Evolutionary conservation across 2,329 filamentous ascomycete species (phyloP).

Genomic region (Xylaria sp.): DNA sequence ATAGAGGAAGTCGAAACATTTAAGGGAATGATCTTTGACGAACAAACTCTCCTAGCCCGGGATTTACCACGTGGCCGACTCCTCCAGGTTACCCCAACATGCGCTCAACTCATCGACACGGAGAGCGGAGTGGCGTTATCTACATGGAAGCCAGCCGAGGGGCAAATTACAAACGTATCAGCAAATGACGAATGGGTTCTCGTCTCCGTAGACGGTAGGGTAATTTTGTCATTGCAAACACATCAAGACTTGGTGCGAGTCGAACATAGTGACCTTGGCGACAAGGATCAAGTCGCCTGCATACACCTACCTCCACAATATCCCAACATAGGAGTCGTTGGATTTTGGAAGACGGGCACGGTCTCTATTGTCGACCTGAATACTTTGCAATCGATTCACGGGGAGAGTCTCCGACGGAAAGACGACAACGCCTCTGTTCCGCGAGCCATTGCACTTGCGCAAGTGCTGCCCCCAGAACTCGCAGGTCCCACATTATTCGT

Average conservation of each 20-base stretch:
- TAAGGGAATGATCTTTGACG: constrained; percentile 67
- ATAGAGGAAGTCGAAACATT: constrained; percentile 87
- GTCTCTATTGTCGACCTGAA: constrained; percentile 74
- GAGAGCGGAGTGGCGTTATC: constrained; percentile 57
- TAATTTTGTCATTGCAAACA: constrained; percentile 70
- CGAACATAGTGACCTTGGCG: constrained; percentile 61
- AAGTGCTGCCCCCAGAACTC: constrained; percentile 66
- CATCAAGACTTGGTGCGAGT: constrained; percentile 58
- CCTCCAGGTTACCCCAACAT: constrained; percentile 74
- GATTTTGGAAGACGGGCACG: constrained; percentile 84
- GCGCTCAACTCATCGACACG: constrained; percentile 64
- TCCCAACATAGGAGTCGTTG: constrained; percentile 72
- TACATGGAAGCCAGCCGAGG: constrained; percentile 58
- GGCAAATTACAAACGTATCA: constrained; percentile 76
- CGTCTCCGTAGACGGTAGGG: constrained; percentile 75
- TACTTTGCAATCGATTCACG: constrained; percentile 66
- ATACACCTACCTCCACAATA: constrained; percentile 71
- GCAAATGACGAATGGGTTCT: constrained; percentile 71
- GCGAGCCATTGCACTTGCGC: constrained; percentile 76
- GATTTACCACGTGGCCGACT: constrained; percentile 67
- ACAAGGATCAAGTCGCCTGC: constrained; percentile 80
- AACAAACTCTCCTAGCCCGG: constrained; percentile 71
- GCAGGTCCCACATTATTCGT: constrained; percentile 77
- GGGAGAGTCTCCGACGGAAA: constrained; percentile 61
- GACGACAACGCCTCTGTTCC: constrained; percentile 77